Conservation (phyloP, 345 rosid genomes). For the rapeseed (Brassica napus) region Da-Ae NC_063440.1:3086501-3087000, state of each 20-base stretch:
- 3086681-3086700: slow-evolving; percentile 96
- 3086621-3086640: slow-evolving; percentile 78
- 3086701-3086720: slow-evolving; percentile 99
- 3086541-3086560: slow-evolving; percentile 41
- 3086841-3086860: not conserved
- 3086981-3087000: slow-evolving; percentile 64
- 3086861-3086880: no score
- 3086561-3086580: slow-evolving; percentile 95
- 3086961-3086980: slow-evolving; percentile 93
- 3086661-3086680: slow-evolving; percentile 86
- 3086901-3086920: not conserved
- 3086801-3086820: not conserved
- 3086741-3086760: slow-evolving; percentile 58
- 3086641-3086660: slow-evolving; percentile 95
- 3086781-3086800: slow-evolving; percentile 64
- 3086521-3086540: not conserved
- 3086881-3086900: not conserved
- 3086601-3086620: slow-evolving; percentile 79
- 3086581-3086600: slow-evolving; percentile 59
- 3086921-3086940: slow-evolving; percentile 80
- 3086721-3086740: slow-evolving; percentile 64
- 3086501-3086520: not conserved
- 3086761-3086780: slow-evolving; percentile 93
- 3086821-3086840: not conserved
- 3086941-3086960: slow-evolving; percentile 82